Evolutionary conservation across 2,329 filamentous ascomycete genomes (phyloP).

Genomic region (Aspergillus sp.): DNA sequence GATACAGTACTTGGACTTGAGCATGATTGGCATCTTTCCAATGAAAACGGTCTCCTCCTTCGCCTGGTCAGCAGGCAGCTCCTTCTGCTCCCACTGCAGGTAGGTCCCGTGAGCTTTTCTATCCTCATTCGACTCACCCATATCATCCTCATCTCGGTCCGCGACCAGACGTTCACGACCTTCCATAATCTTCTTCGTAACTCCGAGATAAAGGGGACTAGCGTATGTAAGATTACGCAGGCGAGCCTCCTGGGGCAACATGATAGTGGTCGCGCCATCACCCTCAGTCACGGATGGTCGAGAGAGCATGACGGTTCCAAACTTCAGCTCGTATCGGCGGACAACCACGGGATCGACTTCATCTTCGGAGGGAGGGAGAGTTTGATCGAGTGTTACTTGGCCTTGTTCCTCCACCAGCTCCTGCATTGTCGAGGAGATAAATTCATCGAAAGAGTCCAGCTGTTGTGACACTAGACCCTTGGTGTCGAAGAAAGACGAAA

Average conservation of each 20-base stretch:
- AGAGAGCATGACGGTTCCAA: conserved; percentile 85
- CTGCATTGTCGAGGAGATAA: conserved; percentile 90
- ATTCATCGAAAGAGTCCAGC: conserved; percentile 97
- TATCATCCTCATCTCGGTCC: conserved; percentile 63
- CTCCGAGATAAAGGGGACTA: conserved; percentile 84
- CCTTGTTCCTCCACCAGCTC: conserved; percentile 92
- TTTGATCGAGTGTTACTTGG: conserved; percentile 89
- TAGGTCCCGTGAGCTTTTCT: conserved; percentile 48
- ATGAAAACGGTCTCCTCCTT: conserved; percentile 80
- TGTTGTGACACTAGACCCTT: conserved; percentile 97
- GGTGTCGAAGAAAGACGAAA: conserved; percentile 92
- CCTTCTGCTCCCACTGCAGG: conserved; percentile 52
- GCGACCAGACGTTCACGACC: conserved; percentile 76
- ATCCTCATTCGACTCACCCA: conserved; percentile 55
- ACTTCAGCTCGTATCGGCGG: conserved; percentile 92
- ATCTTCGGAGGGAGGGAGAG: conserved; percentile 73
- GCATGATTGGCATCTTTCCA: conserved; percentile 95
- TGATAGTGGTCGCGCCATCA: conserved; percentile 80
- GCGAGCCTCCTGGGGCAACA: conserved; percentile 92
- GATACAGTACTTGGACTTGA: conserved; percentile 95
- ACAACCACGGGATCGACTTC: conserved; percentile 76
- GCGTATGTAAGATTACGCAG: conserved; percentile 95
- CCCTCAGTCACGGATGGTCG: conserved; percentile 90
- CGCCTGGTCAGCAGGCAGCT: conserved; percentile 51
- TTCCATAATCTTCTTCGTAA: conserved; percentile 80